phyloP scores from a whole-genome alignment of 768 basidiomycete species.

The Cystobasidium onofrii region DNA sequence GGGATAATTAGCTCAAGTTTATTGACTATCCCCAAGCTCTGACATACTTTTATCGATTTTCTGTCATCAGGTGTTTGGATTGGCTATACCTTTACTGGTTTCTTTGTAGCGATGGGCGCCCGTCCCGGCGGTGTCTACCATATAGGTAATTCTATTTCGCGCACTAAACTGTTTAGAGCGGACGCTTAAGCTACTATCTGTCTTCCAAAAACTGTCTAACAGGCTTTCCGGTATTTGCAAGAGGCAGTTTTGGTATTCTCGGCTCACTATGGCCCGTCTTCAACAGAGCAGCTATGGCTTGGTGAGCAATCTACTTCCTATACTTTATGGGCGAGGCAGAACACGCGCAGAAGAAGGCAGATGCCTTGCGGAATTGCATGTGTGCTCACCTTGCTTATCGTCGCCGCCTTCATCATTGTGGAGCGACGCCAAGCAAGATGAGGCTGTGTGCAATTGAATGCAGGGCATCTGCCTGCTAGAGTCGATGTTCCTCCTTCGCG shows the following conservation, averaged over 20 bases:
- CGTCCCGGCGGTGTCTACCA: constrained; percentile 69
- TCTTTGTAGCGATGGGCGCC: constrained; percentile 68
- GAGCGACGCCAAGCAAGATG: no score
- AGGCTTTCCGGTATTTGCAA: constrained; percentile 46
- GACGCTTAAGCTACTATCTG: constrained; percentile 45
- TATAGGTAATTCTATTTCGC: constrained; percentile 44
- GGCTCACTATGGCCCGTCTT: constrained; percentile 47
- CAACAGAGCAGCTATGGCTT: constrained; percentile 41
- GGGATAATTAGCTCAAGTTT: constrained; percentile 38
- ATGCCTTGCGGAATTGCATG: not conserved
- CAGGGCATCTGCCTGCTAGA: no score
- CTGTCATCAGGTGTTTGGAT: constrained; percentile 57
- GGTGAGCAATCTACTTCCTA: not conserved
- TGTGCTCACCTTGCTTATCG: no score
- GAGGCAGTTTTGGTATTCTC: constrained; percentile 66
- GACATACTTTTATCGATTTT: not conserved
- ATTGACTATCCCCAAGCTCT: not conserved
- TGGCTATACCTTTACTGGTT: constrained; percentile 53
- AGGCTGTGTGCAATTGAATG: no score
- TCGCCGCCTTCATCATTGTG: no score
- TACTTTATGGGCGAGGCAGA: no score
- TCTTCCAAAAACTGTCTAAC: constrained; percentile 49
- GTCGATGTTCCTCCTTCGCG: no score
- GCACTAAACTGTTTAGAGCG: not conserved
- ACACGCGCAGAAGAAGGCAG: no score